phyloP scores from a whole-genome alignment of 495 filamentous ascomycete species.

The Poronia punctata region DNA sequence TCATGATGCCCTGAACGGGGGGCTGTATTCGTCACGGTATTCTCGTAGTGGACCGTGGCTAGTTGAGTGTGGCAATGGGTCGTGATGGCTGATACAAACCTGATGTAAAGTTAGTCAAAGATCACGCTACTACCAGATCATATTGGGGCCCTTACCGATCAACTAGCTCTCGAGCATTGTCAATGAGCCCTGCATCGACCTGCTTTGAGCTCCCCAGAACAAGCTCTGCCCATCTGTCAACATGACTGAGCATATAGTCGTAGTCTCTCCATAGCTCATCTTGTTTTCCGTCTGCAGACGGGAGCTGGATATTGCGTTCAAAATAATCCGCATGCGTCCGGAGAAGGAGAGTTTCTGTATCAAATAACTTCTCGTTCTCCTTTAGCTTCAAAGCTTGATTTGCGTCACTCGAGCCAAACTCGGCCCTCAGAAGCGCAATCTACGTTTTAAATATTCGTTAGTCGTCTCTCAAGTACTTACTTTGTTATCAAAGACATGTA shows the following conservation, averaged over 20 bases:
- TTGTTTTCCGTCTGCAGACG: background rate
- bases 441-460: background rate
- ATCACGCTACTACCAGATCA: background rate
- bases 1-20: background rate
- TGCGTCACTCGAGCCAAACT: background rate
- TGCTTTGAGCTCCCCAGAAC: no score
- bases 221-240: constrained; percentile 2
- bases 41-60: constrained; percentile 20
- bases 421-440: constrained; percentile 1
- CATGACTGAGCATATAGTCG: constrained; percentile 5
- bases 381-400: background rate
- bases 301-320: background rate
- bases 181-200: constrained; percentile 12
- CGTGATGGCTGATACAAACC: constrained; percentile 20
- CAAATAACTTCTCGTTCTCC: background rate
- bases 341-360: constrained; percentile 1
- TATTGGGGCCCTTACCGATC: constrained; percentile 17
- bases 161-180: constrained; percentile 16
- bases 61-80: constrained; percentile 20
- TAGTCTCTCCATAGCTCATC: constrained; percentile 3
- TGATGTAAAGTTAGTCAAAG: constrained; percentile 10
- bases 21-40: background rate
- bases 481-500: no score
- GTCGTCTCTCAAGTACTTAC: background rate
- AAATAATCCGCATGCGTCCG: background rate